These are phyloP conservation scores for Pythium chondricola DNA, from an alignment of 352 stramenopile genomes.

Conservation along the genomic window DNA sequence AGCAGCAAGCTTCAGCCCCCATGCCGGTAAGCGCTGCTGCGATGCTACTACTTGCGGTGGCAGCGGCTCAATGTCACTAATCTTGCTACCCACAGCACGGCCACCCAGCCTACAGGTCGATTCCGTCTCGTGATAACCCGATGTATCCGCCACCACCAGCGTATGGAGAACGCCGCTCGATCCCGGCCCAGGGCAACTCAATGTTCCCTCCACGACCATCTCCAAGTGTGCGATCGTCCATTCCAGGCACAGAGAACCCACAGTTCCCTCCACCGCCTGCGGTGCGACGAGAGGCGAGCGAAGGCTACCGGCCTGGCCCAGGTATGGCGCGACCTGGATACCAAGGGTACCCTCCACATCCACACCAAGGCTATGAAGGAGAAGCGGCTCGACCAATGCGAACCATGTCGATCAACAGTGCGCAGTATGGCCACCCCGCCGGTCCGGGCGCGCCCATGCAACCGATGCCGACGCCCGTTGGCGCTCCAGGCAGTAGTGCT, in stretches of 20 bases:
- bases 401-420: conserved; percentile 54
- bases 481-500: conserved; percentile 15
- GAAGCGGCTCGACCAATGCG: conserved; percentile 39
- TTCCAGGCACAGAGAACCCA: conserved; percentile 40
- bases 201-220: conserved; percentile 65
- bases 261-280: conserved; percentile 53
- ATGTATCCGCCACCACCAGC: conserved; percentile 47
- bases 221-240: conserved; percentile 33
- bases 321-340: conserved; percentile 5
- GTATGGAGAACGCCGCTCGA: conserved; percentile 54
- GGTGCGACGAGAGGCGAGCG: conserved; percentile 28
- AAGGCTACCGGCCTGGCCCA: conserved; percentile 32
- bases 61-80: no score
- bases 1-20: conserved; percentile 1
- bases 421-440: conserved; percentile 28
- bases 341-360: conserved; percentile 12
- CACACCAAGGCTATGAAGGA: conserved; percentile 9
- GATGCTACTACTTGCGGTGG: background rate
- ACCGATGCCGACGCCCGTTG: conserved; percentile 14
- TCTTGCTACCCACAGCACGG: conserved; percentile 15
- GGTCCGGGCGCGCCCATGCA: conserved; percentile 7
- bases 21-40: conserved; percentile 6
- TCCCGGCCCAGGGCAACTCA: conserved; percentile 51
- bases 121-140: conserved; percentile 51
- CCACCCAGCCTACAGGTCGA: conserved; percentile 30